These are phyloP conservation scores for Allium fistulosum DNA, from an alignment of 106 monocot genomes.

Conservation along the genomic window DNA sequence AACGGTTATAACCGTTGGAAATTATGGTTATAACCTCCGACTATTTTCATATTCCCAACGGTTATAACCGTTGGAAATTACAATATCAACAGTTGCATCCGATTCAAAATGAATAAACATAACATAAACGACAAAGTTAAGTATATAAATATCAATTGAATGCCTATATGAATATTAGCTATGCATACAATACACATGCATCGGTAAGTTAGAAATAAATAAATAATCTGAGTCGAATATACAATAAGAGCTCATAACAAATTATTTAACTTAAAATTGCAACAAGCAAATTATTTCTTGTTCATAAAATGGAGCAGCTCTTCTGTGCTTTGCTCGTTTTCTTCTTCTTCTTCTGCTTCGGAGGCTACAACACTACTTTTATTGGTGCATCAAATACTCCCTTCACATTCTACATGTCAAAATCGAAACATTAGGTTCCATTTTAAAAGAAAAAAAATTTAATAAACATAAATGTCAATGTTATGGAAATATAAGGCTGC, in stretches of 20 bases:
- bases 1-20: too few species aligned
- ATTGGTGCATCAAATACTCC: constrained; percentile 62
- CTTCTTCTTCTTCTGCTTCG: constrained; percentile 50
- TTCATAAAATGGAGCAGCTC: constrained; percentile 49
- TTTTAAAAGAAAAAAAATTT: not conserved
- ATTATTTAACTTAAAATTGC: not conserved
- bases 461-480: not conserved
- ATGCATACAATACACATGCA: too few species aligned
- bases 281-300: constrained; percentile 2
- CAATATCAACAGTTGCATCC: too few species aligned
- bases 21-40: too few species aligned
- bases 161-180: too few species aligned
- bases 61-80: too few species aligned
- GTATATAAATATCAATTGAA: too few species aligned
- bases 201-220: too few species aligned
- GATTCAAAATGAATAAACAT: too few species aligned
- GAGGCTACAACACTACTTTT: constrained; percentile 59
- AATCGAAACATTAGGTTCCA: not conserved
- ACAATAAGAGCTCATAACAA: not conserved
- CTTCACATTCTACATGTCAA: constrained; percentile 36
- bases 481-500: too few species aligned
- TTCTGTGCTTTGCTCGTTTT: constrained; percentile 57
- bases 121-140: too few species aligned
- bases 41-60: too few species aligned
- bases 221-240: not conserved